phyloP scores from a whole-genome alignment of 2,329 filamentous ascomycete genomes.

The Ilyonectria robusta region DNA sequence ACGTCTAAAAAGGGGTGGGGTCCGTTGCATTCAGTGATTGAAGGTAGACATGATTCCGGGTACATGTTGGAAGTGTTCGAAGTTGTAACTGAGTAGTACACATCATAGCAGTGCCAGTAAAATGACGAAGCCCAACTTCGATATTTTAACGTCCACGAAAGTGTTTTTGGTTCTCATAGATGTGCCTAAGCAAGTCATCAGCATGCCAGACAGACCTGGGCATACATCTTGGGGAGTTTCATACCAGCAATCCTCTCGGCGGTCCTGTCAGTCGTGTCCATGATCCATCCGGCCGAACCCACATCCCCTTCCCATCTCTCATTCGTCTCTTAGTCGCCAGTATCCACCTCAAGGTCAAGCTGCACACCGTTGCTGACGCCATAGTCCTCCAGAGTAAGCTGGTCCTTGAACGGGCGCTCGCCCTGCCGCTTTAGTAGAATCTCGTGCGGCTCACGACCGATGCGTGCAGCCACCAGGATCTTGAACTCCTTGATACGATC shows the following conservation, averaged over 20 bases:
- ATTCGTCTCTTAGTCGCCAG: constrained; percentile 63
- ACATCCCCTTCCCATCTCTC: background rate
- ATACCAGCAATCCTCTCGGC: background rate
- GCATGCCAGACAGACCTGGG: background rate
- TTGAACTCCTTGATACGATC: constrained; percentile 92
- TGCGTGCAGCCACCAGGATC: constrained; percentile 89
- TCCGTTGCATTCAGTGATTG: background rate
- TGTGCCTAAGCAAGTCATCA: constrained; percentile 5
- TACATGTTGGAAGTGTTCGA: too few relatives aligned
- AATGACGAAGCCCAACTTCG: background rate
- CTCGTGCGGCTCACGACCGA: constrained; percentile 90
- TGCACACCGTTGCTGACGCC: constrained; percentile 92
- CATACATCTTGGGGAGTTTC: background rate
- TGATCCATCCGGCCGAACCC: background rate
- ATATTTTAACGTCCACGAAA: background rate
- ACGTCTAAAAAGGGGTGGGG: background rate
- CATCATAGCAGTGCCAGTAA: background rate
- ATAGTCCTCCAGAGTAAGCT: constrained; percentile 90
- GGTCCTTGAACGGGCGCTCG: constrained; percentile 93
- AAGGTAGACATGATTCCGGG: background rate
- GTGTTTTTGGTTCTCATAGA: background rate
- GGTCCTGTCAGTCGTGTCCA: background rate
- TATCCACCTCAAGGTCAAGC: constrained; percentile 74
- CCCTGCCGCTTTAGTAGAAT: constrained; percentile 94
- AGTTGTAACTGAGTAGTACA: background rate